phyloP scores from a whole-genome alignment of 352 stramenopile species.

The Phytopythium cucurbitacearum region DNA sequence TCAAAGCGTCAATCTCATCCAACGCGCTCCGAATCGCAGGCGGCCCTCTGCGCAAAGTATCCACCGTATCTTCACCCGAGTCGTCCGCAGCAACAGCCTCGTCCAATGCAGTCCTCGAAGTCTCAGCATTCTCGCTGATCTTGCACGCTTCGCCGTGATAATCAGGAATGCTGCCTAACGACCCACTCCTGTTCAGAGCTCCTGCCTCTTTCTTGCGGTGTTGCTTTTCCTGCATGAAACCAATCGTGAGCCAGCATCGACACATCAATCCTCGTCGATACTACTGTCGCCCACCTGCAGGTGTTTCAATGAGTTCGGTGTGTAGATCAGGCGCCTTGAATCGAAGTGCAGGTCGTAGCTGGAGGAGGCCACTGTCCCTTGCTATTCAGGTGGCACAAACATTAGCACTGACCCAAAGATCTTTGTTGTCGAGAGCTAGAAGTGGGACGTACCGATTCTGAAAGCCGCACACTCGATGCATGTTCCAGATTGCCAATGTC shows the following conservation, averaged over 20 bases:
- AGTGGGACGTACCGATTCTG: conserved; percentile 2
- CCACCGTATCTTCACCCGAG: conserved; percentile 7
- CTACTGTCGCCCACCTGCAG: conserved; percentile 38
- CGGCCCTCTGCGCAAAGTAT: conserved; percentile 27
- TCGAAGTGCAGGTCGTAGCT: conserved; percentile 73
- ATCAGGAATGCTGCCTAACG: conserved; percentile 9
- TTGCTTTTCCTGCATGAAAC: conserved; percentile 18
- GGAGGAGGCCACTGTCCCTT: conserved; percentile 50
- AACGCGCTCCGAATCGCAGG: conserved; percentile 37
- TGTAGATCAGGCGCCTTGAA: conserved; percentile 37
- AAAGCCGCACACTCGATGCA: background rate
- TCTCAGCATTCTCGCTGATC: conserved; percentile 4
- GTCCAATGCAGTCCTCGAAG: background rate
- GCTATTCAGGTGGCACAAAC: background rate
- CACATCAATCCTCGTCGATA: background rate
- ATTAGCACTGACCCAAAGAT: background rate
- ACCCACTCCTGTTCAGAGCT: conserved; percentile 1
- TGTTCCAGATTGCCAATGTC: background rate
- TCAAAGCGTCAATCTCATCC: conserved; percentile 46
- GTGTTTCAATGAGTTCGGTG: conserved; percentile 68
- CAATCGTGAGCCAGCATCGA: conserved; percentile 3
- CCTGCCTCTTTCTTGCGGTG: conserved; percentile 9
- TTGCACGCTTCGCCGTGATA: conserved; percentile 19
- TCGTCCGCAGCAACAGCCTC: conserved; percentile 1
- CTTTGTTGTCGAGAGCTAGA: too few species aligned